A percentile compares a stretch with the other conserved stretches of the same genome.
Conservation (phyloP, 371 early-diverging fungal species). For the Mucor velutinosus region DNA sequence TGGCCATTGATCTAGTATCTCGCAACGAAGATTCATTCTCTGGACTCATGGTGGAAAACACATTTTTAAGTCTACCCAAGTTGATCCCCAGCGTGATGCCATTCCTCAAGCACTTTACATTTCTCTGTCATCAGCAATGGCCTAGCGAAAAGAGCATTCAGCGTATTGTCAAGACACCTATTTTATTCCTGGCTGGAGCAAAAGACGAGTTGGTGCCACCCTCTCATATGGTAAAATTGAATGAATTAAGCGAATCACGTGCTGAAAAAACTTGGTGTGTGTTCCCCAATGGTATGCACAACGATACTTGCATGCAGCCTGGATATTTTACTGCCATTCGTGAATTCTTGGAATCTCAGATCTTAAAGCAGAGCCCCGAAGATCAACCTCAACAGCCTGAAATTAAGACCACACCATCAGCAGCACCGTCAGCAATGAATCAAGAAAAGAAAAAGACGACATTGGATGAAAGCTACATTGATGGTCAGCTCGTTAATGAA, state of each 20-base stretch:
- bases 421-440: background rate
- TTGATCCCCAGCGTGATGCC: conserved; percentile 89
- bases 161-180: conserved; percentile 71
- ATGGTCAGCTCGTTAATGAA: conserved; percentile 14
- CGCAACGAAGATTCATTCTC: conserved; percentile 76
- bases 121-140: conserved; percentile 91
- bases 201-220: conserved; percentile 91
- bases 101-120: conserved; percentile 65
- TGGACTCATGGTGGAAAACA: conserved; percentile 93
- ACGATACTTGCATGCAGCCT: conserved; percentile 88
- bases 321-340: conserved; percentile 83
- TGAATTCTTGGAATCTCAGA: conserved; percentile 33
- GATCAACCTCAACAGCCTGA: background rate
- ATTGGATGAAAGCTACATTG: conserved; percentile 23
- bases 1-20: conserved; percentile 85
- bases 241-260: conserved; percentile 59
- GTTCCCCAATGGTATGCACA: conserved; percentile 85
- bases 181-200: conserved; percentile 83
- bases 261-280: conserved; percentile 53
- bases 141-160: conserved; percentile 75
- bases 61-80: conserved; percentile 88
- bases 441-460: conserved; percentile 13
- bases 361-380: conserved; percentile 21
- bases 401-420: background rate
- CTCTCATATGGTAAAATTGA: conserved; percentile 80